Conservation (phyloP, 352 stramenopile genomes). For the Globisporangium okanoganense region DNA sequence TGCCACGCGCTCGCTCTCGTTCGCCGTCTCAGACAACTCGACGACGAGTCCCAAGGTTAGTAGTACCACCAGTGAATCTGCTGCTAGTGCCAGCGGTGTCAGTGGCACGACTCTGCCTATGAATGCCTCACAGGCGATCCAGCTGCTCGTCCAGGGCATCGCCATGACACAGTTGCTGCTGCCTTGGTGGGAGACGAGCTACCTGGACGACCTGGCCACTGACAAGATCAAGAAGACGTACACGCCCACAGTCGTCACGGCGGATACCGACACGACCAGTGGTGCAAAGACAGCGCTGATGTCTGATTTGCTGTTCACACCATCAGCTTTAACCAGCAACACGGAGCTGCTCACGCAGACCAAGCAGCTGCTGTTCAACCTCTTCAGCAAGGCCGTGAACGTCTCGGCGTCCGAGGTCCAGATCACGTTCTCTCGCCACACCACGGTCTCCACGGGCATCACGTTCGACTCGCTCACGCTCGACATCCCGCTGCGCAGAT, state of each 20-base stretch:
- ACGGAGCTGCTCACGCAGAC: background rate
- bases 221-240: background rate
- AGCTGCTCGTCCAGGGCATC: slow-evolving; percentile 3
- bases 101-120: too few relatives aligned
- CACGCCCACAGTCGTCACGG: background rate
- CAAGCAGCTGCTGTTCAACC: slow-evolving; percentile 1
- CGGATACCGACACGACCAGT: background rate
- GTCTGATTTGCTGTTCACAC: background rate
- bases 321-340: background rate
- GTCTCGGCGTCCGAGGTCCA: slow-evolving; percentile 1
- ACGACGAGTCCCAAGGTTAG: background rate
- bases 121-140: background rate
- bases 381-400: slow-evolving; percentile 4
- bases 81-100: background rate
- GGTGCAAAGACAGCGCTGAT: background rate
- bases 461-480: slow-evolving; percentile 8
- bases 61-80: background rate
- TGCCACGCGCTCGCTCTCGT: background rate
- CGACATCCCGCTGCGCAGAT: slow-evolving; percentile 3
- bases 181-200: slow-evolving; percentile 3
- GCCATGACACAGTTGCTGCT: slow-evolving; percentile 1
- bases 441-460: background rate
- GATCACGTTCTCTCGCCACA: slow-evolving; percentile 1
- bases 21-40: slow-evolving; percentile 1
- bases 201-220: background rate